Percentiles rank a stretch among this genome's conserved stretches.
Conservation (phyloP, 164 flowering plant species). For the Vitis cinerea region DNA sequence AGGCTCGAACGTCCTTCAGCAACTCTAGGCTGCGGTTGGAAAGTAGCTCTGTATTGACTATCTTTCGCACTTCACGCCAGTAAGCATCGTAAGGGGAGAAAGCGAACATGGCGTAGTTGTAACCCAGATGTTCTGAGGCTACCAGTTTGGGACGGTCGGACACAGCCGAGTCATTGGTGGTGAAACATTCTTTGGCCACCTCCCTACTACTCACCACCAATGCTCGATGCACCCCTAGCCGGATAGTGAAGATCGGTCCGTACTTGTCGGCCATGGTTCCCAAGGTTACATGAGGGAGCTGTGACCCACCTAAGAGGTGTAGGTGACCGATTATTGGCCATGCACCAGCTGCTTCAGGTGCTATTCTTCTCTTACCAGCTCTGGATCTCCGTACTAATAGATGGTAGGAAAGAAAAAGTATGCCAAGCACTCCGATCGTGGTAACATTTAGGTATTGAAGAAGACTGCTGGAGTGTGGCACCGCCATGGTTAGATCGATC, state of each 20-base stretch:
- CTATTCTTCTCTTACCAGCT: too few relatives aligned
- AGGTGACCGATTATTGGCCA: conserved; percentile 21
- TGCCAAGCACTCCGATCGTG: too few relatives aligned
- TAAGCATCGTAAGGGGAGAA: conserved; percentile 9
- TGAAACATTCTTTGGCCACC: conserved; percentile 15
- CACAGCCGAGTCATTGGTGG: conserved; percentile 5
- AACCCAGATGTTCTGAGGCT: not conserved
- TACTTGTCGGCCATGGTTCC: conserved; percentile 16
- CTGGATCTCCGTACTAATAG: too few relatives aligned
- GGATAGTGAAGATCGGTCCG: conserved; percentile 14
- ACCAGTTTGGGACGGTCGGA: conserved; percentile 3
- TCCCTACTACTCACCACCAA: conserved; percentile 15
- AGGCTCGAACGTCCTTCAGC: conserved; percentile 7
- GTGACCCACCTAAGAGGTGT: not conserved
- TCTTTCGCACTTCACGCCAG: conserved; percentile 19
- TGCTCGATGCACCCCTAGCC: conserved; percentile 4
- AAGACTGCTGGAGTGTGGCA: too few relatives aligned
- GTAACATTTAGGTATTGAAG: too few relatives aligned
- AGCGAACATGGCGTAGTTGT: conserved; percentile 11
- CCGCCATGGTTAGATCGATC: too few relatives aligned
- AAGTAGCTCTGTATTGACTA: conserved; percentile 16
- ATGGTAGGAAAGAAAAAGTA: too few relatives aligned
- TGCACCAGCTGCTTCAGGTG: conserved; percentile 13
- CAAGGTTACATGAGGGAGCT: not conserved
- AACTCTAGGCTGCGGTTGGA: conserved; percentile 11